Evolutionary conservation across 768 basidiomycete species (phyloP), one percentile per base, ranked within the genome.

Genomic region (Exsudoporus frostii): DNA sequence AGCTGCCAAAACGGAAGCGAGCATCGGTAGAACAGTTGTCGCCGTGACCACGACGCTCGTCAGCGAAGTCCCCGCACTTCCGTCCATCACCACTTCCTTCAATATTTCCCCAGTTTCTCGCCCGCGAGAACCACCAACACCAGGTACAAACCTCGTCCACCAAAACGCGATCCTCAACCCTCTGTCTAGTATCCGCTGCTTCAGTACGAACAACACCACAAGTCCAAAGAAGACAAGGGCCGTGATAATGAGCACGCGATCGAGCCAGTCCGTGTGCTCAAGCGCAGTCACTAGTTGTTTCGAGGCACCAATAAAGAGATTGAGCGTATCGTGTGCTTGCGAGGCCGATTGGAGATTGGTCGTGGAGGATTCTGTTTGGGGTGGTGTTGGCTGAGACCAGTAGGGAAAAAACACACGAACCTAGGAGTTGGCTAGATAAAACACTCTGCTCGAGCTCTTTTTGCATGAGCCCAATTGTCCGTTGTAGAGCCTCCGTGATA

Each of bases 361-460:
- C 8, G 91, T 91, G 0, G 93, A 96, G 10, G 82, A 74, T 57
- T 94, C 91, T 94, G 63, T 17, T 8, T 37, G 17, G 25, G 9
- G 15, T 20, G 5, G 20, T 45, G 24, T 45, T 41, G 20, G 19
- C 14, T 22, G 17, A 41, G 36, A 19, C 4, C 17, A 11, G n/a
- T 11, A 8, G 1, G 15, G 24, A 11, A 25, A 20, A 27, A 34
- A 45, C 0, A 10, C 17, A 65, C 76, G 39, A 62, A 89, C 92
- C 90, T 34, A 98, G 81, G 66, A 95, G 82, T 65, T 99, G 94
- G 6, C 78, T 79, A 4, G 90, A 84, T 45, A 96, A 77, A 7
- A 95, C 90, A 0, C 91, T 94, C 22, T 85, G 82, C 63, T 98
- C 91, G 3, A 99, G 83, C 64, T 98, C 97, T 37, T 81, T 83